phyloP scores from a whole-genome alignment of 345 rosid species.

The Eutrema yunnanense region DNA sequence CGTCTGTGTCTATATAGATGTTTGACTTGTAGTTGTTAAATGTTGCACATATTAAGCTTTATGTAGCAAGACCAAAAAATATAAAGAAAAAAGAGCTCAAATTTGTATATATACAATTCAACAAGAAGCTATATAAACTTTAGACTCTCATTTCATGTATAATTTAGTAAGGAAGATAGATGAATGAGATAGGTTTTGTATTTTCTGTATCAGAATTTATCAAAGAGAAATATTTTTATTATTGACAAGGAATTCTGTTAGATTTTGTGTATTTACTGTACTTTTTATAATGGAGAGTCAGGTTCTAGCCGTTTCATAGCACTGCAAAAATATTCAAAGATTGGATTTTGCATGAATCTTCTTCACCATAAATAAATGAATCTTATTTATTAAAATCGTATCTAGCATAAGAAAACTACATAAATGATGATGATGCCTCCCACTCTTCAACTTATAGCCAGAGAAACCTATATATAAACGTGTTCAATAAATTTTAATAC shows the following conservation, averaged over 20 bases:
- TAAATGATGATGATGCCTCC: not conserved
- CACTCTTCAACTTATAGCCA: not conserved
- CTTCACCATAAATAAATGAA: slow-evolving; percentile 24
- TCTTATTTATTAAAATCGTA: not conserved
- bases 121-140: not conserved
- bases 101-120: not conserved
- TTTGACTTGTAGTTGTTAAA: not conserved
- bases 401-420: not conserved
- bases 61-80: not conserved
- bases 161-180: not conserved
- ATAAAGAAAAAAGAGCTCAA: not conserved
- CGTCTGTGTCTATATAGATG: too few species aligned
- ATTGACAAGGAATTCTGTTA: not conserved
- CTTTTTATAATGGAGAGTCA: not conserved
- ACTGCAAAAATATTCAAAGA: slow-evolving; percentile 11
- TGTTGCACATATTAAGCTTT: not conserved
- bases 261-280: not conserved
- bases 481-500: not conserved
- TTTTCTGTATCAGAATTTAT: not conserved
- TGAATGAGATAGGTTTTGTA: not conserved
- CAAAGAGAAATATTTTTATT: not conserved
- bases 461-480: not conserved
- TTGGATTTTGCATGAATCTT: slow-evolving; percentile 25
- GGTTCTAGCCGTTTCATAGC: slow-evolving; percentile 11
- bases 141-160: not conserved